These are phyloP conservation scores for Hypoxylon sp. DNA, from an alignment of 2,329 filamentous ascomycete genomes.

Conservation along the genomic window DNA sequence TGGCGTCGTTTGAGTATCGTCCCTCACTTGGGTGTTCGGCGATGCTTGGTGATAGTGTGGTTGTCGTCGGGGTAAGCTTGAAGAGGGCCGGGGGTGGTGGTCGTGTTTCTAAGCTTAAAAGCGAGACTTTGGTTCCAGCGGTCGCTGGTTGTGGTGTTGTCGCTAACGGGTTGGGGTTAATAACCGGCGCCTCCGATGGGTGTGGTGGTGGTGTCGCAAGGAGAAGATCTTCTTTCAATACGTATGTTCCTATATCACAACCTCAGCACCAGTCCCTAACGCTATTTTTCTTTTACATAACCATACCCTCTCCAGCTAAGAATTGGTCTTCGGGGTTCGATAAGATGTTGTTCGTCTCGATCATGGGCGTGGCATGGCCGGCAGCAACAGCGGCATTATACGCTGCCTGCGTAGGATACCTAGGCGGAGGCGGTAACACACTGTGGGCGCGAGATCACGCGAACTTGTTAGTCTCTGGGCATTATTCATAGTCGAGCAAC, in stretches of 20 bases:
- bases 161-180: conserved; percentile 91
- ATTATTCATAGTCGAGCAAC: conserved; percentile 16
- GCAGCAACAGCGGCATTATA: conserved; percentile 80
- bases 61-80: conserved; percentile 67
- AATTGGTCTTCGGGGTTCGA: conserved; percentile 90
- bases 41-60: conserved; percentile 66
- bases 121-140: conserved; percentile 85
- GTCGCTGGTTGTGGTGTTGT: conserved; percentile 88
- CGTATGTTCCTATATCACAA: conserved; percentile 79
- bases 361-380: conserved; percentile 78
- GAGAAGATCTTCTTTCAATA: conserved; percentile 89
- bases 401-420: conserved; percentile 82
- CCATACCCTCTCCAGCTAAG: conserved; percentile 90
- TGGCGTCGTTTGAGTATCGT: conserved; percentile 72
- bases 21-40: conserved; percentile 74
- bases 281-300: background rate
- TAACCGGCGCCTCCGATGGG: conserved; percentile 88
- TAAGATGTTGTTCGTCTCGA: conserved; percentile 95
- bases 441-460: conserved; percentile 60
- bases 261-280: conserved; percentile 38
- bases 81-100: conserved; percentile 69
- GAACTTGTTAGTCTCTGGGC: conserved; percentile 38
- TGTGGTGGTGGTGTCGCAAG: conserved; percentile 96
- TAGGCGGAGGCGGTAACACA: conserved; percentile 87
- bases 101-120: conserved; percentile 79